Evolutionary conservation across 1,284 basidiomycete species (phyloP).

Genomic region (Pyrrhoderma lamaoense): DNA sequence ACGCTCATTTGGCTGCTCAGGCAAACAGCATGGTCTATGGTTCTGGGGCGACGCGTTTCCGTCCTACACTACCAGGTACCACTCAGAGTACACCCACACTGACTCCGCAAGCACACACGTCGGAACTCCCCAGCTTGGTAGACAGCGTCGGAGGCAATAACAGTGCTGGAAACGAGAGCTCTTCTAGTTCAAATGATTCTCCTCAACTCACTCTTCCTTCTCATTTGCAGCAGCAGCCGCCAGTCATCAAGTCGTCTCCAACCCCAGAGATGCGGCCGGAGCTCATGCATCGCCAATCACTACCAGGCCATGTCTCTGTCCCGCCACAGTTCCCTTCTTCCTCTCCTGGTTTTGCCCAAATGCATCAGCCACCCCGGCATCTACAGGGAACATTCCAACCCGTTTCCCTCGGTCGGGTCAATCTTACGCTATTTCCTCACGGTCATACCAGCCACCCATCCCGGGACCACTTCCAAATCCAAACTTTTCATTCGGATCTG

Average conservation of each 20-base stretch:
- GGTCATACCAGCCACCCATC: constrained; percentile 45
- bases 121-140: constrained; percentile 7
- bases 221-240: constrained; percentile 7
- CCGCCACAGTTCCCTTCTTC: constrained; percentile 4
- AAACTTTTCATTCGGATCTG: constrained; percentile 59
- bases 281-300: constrained; percentile 40
- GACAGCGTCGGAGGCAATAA: not conserved
- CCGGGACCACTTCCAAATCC: constrained; percentile 65
- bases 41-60: constrained; percentile 25
- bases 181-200: not conserved
- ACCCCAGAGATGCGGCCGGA: constrained; percentile 23
- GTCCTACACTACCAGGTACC: constrained; percentile 24
- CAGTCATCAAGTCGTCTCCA: not conserved
- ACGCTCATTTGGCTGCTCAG: constrained; percentile 48
- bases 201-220: constrained; percentile 6
- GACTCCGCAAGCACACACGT: constrained; percentile 14
- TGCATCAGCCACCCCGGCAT: not conserved
- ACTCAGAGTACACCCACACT: constrained; percentile 14
- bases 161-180: constrained; percentile 2
- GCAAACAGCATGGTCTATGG: constrained; percentile 46
- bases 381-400: constrained; percentile 13
- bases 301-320: constrained; percentile 26
- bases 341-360: not conserved
- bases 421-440: constrained; percentile 42
- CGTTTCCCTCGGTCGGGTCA: constrained; percentile 36